Evolutionary conservation across 2,329 filamentous ascomycete genomes (phyloP).

Genomic region (Penicillium sp.): DNA sequence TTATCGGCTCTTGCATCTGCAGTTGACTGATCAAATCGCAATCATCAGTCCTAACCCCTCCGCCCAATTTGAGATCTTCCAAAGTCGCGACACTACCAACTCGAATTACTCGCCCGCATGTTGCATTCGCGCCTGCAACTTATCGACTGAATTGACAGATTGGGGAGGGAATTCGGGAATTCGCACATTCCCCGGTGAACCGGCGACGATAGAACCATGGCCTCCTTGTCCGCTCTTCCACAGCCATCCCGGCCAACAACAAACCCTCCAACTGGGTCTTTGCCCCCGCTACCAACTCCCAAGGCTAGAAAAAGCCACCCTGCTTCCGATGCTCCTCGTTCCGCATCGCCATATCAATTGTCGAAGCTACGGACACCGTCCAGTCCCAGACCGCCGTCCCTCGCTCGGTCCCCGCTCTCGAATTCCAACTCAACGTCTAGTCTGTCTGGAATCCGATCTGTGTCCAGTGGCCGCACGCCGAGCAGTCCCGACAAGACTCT

Average conservation of each 20-base stretch:
- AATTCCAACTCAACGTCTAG: conserved; percentile 54
- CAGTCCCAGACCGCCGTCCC: conserved; percentile 55
- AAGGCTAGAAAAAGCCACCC: conserved; percentile 71
- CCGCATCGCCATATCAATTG: conserved; percentile 48
- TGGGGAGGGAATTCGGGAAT: neutral
- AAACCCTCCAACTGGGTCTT: conserved; percentile 69
- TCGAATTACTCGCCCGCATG: conserved; percentile 13
- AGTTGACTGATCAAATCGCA: neutral
- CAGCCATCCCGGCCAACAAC: conserved; percentile 62
- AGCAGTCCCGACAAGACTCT: conserved; percentile 66
- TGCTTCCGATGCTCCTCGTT: conserved; percentile 48
- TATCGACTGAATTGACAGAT: conserved; percentile 5
- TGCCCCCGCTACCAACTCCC: conserved; percentile 72
- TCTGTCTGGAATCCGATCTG: conserved; percentile 59
- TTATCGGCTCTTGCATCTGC: neutral
- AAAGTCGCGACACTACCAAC: neutral
- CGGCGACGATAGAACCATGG: conserved; percentile 20
- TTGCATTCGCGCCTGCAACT: conserved; percentile 1
- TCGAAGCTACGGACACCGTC: conserved; percentile 62
- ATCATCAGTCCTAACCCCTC: neutral
- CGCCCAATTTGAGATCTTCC: neutral
- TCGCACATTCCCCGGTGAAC: neutral
- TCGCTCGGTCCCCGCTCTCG: conserved; percentile 52
- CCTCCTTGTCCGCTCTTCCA: conserved; percentile 61
- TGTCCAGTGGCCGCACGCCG: conserved; percentile 57